Conservation (phyloP, 2,329 filamentous ascomycete genomes). For the Cladorrhinum sp. region DNA sequence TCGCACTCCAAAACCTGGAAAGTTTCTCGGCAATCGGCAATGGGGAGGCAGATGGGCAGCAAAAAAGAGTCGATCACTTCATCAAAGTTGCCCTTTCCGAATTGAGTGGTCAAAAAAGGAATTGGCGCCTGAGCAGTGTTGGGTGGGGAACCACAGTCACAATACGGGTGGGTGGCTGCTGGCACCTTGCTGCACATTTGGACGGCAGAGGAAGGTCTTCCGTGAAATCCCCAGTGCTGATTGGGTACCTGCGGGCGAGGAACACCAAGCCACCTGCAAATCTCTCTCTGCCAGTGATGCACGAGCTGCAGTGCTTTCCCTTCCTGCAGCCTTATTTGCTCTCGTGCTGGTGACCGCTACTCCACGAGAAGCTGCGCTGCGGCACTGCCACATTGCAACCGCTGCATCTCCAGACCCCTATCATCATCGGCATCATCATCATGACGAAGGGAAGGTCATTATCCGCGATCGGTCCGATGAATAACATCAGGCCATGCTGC, state of each 20-base stretch:
- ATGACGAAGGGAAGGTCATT: background rate
- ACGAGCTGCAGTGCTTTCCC: background rate
- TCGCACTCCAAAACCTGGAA: background rate
- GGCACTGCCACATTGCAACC: background rate
- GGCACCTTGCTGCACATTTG: background rate
- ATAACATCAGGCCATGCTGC: background rate
- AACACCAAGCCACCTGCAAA: constrained; percentile 2
- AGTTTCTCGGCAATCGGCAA: background rate
- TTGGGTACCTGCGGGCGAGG: background rate
- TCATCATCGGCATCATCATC: background rate
- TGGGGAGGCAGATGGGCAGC: no score
- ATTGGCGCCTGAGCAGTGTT: background rate
- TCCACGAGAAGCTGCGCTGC: background rate
- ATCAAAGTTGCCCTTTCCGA: background rate
- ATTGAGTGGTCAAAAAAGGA: background rate
- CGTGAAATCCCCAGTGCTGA: background rate
- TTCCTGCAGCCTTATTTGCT: constrained; percentile 9
- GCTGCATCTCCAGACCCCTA: no score
- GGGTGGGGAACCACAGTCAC: background rate
- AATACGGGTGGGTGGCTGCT: background rate
- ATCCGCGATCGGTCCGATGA: background rate
- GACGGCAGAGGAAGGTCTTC: background rate
- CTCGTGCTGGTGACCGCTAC: constrained; percentile 5
- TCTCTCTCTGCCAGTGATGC: background rate
- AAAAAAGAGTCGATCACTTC: no score